phyloP scores from a whole-genome alignment of 2,329 filamentous ascomycete genomes.

The Venturia effusa region DNA sequence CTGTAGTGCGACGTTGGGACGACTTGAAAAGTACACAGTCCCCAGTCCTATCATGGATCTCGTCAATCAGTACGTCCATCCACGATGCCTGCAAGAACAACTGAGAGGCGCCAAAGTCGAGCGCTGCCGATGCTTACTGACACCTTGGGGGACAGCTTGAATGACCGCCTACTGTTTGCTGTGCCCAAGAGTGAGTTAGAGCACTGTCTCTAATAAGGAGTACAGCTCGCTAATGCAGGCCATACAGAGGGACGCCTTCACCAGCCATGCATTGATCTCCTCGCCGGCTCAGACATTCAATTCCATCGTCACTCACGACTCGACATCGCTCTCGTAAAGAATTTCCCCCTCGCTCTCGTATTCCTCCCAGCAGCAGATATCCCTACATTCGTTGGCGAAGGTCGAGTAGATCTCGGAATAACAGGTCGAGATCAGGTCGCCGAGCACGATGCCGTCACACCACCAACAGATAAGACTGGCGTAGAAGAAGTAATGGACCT shows the following conservation, averaged over 20 bases:
- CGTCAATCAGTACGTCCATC: neutral
- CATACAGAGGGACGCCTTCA: conserved; percentile 79
- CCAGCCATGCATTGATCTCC: conserved; percentile 76
- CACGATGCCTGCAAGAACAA: neutral
- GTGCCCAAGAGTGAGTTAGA: conserved; percentile 84
- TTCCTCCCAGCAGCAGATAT: conserved; percentile 97
- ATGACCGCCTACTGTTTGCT: conserved; percentile 87
- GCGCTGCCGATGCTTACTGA: conserved; percentile 9
- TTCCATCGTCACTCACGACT: conserved; percentile 91
- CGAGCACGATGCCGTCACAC: conserved; percentile 66
- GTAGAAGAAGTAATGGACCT: conserved; percentile 86
- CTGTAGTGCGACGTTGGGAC: neutral
- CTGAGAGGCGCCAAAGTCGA: neutral
- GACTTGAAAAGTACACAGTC: neutral
- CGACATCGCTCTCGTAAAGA: conserved; percentile 96
- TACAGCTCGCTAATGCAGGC: neutral
- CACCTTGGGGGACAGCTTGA: conserved; percentile 48
- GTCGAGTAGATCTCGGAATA: conserved; percentile 86
- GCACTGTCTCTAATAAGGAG: conserved; percentile 11
- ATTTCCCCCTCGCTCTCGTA: conserved; percentile 86
- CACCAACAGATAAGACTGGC: conserved; percentile 32
- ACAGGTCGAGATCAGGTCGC: conserved; percentile 87
- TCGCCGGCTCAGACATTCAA: conserved; percentile 89
- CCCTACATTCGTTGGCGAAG: conserved; percentile 92
- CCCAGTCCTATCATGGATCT: conserved; percentile 1